Base-by-base conservation (phyloP, 768 basidiomycete genomes). In the Podaxis sp. region DNA sequence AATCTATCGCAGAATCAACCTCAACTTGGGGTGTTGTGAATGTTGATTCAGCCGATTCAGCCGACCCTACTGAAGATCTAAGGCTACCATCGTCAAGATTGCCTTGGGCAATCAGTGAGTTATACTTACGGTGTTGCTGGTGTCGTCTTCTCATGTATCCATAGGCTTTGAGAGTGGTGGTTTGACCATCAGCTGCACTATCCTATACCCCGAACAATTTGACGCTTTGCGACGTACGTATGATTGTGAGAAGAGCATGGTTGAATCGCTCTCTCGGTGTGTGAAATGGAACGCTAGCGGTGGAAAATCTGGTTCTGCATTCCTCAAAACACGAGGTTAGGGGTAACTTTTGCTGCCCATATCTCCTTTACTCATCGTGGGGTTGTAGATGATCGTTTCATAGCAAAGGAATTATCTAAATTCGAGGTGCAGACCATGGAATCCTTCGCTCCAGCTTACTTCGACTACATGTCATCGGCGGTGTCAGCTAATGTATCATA, bases 401-500 rank as follows among this genome's bases (percentile, higher is more conserved):
- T 99, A 65, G 93, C 96, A 36, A 99, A 99, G 68, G 96, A 98
- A 66, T 82, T 98, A 27, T 96, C 95, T 0, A 82, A 85, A 60
- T 81, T 91, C 32, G 97, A 99, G 69, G 76, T 98, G 65, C 93
- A 96, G 70, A 92, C 93, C 0, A 91, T 98, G 87, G 93, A 95
- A 66, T 92, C 90, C 0, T 98, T 99, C 73, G 96, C 94, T 13
- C 97, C 96, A 0, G 90, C 93, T 1, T 99, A 99, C 72, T 98
- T 99, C 68, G 91, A 95, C 63, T 99, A 98, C 71, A 95, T 98
- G 89, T 91, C 93, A 1, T 93, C 91, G n/a, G 91, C 94, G 1
- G 87, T 97, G 14, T 84, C 86, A 55, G 88, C 88, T 38, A 86
- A 91, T 65, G 95, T 95, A 36, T 61, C 89, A 27, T 75, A 9